phyloP scores from a whole-genome alignment of 768 basidiomycete species.

The Sarcodon aspratus region DNA sequence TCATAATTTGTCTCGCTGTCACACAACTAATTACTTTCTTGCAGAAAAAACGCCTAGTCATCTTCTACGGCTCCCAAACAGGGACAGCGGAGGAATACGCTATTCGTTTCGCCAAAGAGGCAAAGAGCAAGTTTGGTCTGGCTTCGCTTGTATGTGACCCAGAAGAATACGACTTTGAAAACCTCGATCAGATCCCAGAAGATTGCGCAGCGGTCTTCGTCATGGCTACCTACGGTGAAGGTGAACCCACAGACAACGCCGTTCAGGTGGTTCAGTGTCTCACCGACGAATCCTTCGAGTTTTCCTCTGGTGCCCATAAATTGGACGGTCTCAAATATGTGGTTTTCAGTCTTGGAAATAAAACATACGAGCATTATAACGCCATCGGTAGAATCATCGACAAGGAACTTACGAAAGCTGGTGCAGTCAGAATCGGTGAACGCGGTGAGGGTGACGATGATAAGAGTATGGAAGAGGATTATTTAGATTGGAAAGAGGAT shows the following conservation, averaged over 20 bases:
- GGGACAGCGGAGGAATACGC: slow-evolving; percentile 98
- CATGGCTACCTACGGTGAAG: slow-evolving; percentile 97
- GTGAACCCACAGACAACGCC: slow-evolving; percentile 97
- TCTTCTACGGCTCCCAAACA: slow-evolving; percentile 98
- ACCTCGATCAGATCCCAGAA: slow-evolving; percentile 82
- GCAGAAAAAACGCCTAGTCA: slow-evolving; percentile 93
- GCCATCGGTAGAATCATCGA: slow-evolving; percentile 79
- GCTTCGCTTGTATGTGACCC: slow-evolving; percentile 96
- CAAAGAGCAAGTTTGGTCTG: slow-evolving; percentile 91
- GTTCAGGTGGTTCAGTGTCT: slow-evolving; percentile 90
- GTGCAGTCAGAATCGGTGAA: slow-evolving; percentile 76
- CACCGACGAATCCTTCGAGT: slow-evolving; percentile 78
- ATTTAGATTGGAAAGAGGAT: slow-evolving; percentile 95
- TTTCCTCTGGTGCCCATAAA: slow-evolving; percentile 64
- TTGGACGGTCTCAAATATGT: slow-evolving; percentile 89
- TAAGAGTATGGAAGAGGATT: slow-evolving; percentile 99
- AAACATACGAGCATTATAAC: slow-evolving; percentile 95
- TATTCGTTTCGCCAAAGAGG: slow-evolving; percentile 95
- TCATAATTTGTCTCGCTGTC: slow-evolving; percentile 1
- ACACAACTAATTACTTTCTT: slow-evolving; percentile 4
- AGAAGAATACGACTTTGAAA: slow-evolving; percentile 98
- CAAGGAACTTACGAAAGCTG: slow-evolving; percentile 59
- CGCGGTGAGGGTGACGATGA: slow-evolving; percentile 97
- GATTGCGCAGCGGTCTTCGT: slow-evolving; percentile 88
- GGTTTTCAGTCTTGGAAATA: slow-evolving; percentile 87